Base-by-base conservation (phyloP, 495 filamentous ascomycete species). In the Mycothermus thermophilus region DNA sequence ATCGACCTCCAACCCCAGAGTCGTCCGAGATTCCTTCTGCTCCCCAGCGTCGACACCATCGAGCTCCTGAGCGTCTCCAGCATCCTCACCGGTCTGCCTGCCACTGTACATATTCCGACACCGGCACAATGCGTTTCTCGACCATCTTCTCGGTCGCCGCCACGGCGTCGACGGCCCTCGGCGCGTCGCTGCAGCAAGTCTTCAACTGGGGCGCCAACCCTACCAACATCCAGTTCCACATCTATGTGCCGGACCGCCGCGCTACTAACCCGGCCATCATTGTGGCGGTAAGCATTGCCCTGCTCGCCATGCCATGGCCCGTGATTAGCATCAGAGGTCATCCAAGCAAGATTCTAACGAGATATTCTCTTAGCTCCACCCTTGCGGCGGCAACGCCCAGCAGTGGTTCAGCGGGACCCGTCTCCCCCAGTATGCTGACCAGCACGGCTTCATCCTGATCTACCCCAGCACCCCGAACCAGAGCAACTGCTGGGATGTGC, bases 401-500 rank as follows among this genome's bases (percentile, higher is more conserved):
- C n/a, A 37, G 18, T 62, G 54, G 54, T 62, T 51, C 48, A 31
- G 30, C 18, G 41, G 44, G 18, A 63, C 57, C 26, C 38, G 42
- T 19, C 50, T 62, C 9, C 51, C 55, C 2, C 56, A 48, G 36
- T 56, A 54, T 31, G 65, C 68, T 16, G 62, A 72, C 42, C 33
- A 41, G 13, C 37, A 65, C 39, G 67, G 67, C 34, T 68, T 72
- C 51, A 69, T 72, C 40, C 41, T 71, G 30, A 68, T 73, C 45
- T 75, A 66, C 51, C 66, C 69, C 2, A 41, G 44, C 17, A 63
- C 60, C 8, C 55, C 60, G 5, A 57, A 67, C 44, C 51, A 51
- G 32, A 62, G 48, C 46, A 66, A 64, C 42, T 75, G 71, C 61
- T 73, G 70, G 69, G 71, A 73, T 38, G 66, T 74, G 14, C 47